A percentile compares a stretch with the other conserved stretches of the same genome.
Conservation (phyloP, 208 protist species). For the Crithidia sp. region DNA sequence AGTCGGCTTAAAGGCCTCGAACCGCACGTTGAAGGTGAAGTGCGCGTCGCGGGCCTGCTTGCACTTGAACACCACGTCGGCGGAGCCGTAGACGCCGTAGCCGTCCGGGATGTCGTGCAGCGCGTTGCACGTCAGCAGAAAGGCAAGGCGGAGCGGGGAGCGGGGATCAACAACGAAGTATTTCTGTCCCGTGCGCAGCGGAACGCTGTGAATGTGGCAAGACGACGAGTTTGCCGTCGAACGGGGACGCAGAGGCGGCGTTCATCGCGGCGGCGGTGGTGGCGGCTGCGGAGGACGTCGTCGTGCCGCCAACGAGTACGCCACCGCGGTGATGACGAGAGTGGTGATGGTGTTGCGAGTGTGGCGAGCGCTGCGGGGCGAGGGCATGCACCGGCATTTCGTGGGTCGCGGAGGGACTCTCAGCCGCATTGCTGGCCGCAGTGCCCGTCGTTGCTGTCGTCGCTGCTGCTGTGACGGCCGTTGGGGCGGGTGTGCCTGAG, state of each 20-base stretch:
- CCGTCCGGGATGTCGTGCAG: slow-evolving; percentile 45
- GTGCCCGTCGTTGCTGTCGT: background rate
- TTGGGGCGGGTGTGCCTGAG: background rate
- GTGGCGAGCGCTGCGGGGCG: background rate
- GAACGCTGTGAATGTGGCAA: slow-evolving; percentile 81
- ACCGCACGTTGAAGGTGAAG: slow-evolving; percentile 69
- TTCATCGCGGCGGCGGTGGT: background rate
- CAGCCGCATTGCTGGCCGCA: background rate
- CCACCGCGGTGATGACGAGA: background rate
- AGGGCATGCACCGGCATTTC: slow-evolving; percentile 6
- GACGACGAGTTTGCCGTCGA: slow-evolving; percentile 70
- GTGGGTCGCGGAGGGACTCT: background rate
- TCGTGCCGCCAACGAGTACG: background rate
- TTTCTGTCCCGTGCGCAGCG: slow-evolving; percentile 54
- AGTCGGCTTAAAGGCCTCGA: slow-evolving; percentile 68
- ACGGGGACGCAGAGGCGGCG: slow-evolving; percentile 29
- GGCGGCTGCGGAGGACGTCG: slow-evolving; percentile 2
- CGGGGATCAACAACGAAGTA: slow-evolving; percentile 83
- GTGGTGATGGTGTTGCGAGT: slow-evolving; percentile 31
- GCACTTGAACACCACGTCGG: slow-evolving; percentile 86
- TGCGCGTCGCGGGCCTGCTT: slow-evolving; percentile 82
- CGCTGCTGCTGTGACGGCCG: background rate
- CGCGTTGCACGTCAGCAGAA: slow-evolving; percentile 63
- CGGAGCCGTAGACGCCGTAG: slow-evolving; percentile 57
- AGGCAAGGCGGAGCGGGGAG: slow-evolving; percentile 76